Evolutionary conservation across 805 yeast genomes (phyloP).

Genomic region (Clavispora carvajalis): DNA sequence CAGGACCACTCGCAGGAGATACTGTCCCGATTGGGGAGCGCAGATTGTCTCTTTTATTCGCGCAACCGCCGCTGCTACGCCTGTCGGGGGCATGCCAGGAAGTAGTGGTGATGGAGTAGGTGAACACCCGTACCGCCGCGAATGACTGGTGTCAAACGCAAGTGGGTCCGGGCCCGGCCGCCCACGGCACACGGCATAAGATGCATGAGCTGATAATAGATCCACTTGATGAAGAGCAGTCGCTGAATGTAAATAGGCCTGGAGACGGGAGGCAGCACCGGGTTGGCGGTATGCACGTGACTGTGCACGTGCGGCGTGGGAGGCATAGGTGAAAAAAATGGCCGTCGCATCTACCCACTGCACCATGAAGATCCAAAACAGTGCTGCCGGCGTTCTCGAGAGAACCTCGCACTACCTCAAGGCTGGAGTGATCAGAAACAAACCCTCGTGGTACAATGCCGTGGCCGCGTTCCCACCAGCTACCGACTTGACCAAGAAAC

Average conservation of each 20-base stretch:
- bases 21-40: conserved; percentile 4
- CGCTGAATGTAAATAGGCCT: too few species aligned
- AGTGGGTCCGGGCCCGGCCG: too few species aligned
- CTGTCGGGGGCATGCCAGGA: background rate
- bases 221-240: too few species aligned
- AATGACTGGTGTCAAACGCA: too few species aligned
- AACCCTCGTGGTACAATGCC: conserved; percentile 88
- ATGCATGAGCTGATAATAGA: too few species aligned
- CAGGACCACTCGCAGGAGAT: conserved; percentile 5
- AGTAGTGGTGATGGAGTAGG: background rate
- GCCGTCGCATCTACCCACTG: background rate
- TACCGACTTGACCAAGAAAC: conserved; percentile 49
- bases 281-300: too few species aligned
- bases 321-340: background rate
- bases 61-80: background rate
- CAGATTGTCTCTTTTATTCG: background rate
- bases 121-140: background rate
- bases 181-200: too few species aligned
- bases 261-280: too few species aligned
- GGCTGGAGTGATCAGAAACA: conserved; percentile 60
- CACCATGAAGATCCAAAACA: conserved; percentile 56
- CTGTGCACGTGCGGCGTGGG: background rate
- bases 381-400: conserved; percentile 72
- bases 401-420: conserved; percentile 72
- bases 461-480: conserved; percentile 81